Conservation (phyloP, 495 filamentous ascomycete species). For the Podospora pseudopauciseta region DNA sequence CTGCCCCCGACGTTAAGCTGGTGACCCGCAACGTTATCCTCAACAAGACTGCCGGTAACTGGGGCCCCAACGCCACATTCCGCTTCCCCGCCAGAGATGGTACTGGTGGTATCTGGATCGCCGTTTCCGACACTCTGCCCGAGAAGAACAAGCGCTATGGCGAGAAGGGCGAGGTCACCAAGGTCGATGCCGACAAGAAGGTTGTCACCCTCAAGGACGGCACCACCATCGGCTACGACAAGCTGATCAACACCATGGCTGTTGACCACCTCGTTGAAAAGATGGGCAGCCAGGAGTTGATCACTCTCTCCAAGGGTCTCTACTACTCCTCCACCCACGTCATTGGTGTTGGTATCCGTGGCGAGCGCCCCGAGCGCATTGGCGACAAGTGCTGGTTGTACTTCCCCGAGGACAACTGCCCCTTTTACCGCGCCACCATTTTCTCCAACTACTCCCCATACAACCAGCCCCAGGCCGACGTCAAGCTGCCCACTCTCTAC, state of each 20-base stretch:
- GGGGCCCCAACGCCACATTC: constrained; percentile 98
- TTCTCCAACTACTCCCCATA: constrained; percentile 99
- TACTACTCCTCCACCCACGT: constrained; percentile 98
- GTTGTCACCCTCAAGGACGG: constrained; percentile 78
- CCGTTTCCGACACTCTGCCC: constrained; percentile 89
- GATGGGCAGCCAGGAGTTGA: constrained; percentile 81
- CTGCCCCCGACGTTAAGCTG: constrained; percentile 92
- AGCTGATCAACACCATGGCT: constrained; percentile 93
- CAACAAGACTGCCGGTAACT: constrained; percentile 93
- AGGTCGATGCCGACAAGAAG: constrained; percentile 81
- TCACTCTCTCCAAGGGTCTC: constrained; percentile 80
- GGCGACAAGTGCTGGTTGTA: constrained; percentile 99
- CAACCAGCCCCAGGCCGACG: constrained; percentile 83
- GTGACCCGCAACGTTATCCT: constrained; percentile 94
- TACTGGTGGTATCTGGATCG: constrained; percentile 98
- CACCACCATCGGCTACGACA: constrained; percentile 85
- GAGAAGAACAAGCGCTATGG: constrained; percentile 89
- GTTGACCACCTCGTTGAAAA: constrained; percentile 84
- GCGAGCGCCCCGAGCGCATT: constrained; percentile 88
- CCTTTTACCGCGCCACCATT: constrained; percentile 99
- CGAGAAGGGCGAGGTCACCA: constrained; percentile 75
- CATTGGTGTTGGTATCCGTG: constrained; percentile 92
- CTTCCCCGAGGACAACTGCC: constrained; percentile 98
- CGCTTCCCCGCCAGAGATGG: constrained; percentile 94
- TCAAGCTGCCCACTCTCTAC: constrained; percentile 82